These are phyloP conservation scores for Maudiozyma humilis DNA, from an alignment of 1,139 yeast genomes.

Conservation along the genomic window DNA sequence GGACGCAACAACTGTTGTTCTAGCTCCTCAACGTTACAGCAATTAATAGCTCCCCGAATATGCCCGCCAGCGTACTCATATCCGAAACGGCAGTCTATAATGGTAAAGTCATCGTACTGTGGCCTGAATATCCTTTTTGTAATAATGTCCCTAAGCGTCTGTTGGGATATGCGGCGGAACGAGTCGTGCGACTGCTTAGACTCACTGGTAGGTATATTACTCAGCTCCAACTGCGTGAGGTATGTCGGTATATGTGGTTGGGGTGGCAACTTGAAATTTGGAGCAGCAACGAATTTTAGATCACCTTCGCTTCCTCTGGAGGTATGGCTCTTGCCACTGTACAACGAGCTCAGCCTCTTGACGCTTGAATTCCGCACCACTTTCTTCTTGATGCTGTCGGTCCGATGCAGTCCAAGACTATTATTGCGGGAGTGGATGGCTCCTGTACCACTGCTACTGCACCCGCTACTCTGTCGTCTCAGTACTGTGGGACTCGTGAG, in stretches of 20 bases:
- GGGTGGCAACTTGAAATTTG: too few species aligned
- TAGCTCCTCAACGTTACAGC: conserved; percentile 60
- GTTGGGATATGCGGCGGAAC: conserved; percentile 65
- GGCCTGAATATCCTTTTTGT: conserved; percentile 44
- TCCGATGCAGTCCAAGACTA: conserved; percentile 4
- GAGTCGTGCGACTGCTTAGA: conserved; percentile 33
- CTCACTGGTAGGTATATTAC: conserved; percentile 1
- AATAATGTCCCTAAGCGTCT: conserved; percentile 55
- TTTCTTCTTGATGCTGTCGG: conserved; percentile 4
- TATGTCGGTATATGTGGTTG: background rate
- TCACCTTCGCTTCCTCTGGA: background rate
- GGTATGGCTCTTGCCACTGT: background rate
- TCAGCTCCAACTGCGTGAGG: background rate
- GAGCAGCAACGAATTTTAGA: background rate
- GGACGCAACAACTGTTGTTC: conserved; percentile 18
- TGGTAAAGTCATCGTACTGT: conserved; percentile 50
- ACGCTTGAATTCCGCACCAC: conserved; percentile 1
- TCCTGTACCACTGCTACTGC: background rate
- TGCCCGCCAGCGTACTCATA: conserved; percentile 94
- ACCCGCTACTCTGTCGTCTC: background rate
- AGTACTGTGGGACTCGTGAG: background rate
- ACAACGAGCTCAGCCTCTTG: conserved; percentile 4
- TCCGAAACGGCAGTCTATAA: conserved; percentile 85
- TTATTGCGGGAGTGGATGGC: background rate
- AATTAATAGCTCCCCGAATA: conserved; percentile 71